These are phyloP conservation scores for Ogataea wickerhamii DNA, from an alignment of 805 yeast species.

Conservation along the genomic window DNA sequence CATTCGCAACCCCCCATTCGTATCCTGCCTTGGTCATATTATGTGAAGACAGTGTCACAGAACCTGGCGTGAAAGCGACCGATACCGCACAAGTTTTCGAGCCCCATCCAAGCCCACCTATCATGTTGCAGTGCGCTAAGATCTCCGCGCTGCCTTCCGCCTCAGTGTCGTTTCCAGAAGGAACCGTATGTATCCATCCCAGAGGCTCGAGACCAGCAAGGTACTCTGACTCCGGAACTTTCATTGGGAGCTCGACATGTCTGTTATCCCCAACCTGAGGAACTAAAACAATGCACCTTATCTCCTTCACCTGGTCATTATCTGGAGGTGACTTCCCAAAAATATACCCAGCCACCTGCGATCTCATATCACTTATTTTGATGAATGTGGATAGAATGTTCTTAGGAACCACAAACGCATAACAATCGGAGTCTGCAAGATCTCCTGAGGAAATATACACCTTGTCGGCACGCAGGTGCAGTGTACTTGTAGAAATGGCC, in stretches of 20 bases:
- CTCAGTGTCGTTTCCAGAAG: constrained; percentile 49
- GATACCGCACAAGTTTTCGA: constrained; percentile 51
- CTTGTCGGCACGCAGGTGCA: constrained; percentile 71
- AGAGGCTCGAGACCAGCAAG: constrained; percentile 65
- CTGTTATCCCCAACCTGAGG: constrained; percentile 83
- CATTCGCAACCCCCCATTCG: constrained; percentile 71
- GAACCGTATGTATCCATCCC: constrained; percentile 94
- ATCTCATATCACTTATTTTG: constrained; percentile 73
- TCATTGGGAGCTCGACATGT: constrained; percentile 57
- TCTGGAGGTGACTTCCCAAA: constrained; percentile 80
- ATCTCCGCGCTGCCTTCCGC: constrained; percentile 70
- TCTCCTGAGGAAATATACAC: constrained; percentile 71
- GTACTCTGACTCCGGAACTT: constrained; percentile 39
- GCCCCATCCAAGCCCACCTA: constrained; percentile 38
- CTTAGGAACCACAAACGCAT: constrained; percentile 77
- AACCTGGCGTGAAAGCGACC: constrained; percentile 78
- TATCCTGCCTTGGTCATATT: constrained; percentile 61
- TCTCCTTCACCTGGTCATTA: constrained; percentile 70
- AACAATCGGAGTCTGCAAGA: constrained; percentile 45
- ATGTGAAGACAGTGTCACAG: constrained; percentile 70
- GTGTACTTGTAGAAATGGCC: constrained; percentile 72
- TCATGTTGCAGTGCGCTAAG: constrained; percentile 49
- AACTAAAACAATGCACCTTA: constrained; percentile 67
- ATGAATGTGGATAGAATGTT: constrained; percentile 75
- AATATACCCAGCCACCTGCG: constrained; percentile 77